A percentile compares a stretch with the other conserved stretches of the same genome.
phyloP scores from a whole-genome alignment of 106 monocot species.

The Platanthera zijinensis region DNA sequence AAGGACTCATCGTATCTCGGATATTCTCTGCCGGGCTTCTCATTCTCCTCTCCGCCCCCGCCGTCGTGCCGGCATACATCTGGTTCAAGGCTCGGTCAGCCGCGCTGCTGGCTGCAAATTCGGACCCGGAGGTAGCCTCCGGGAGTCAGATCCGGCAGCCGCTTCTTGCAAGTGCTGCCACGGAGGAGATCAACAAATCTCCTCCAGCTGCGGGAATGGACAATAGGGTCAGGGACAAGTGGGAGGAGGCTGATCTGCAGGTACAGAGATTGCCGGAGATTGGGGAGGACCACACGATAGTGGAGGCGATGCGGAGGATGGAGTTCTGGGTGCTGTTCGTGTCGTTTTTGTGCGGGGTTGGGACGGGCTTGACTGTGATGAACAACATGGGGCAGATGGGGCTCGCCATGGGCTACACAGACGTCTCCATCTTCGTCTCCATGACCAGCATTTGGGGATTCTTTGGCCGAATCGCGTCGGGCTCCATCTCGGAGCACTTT shows the following conservation, averaged over 20 bases:
- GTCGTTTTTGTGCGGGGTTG: conserved; percentile 83
- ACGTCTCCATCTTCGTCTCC: conserved; percentile 68
- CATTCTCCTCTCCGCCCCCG: conserved; percentile 56
- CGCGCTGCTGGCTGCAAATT: neutral
- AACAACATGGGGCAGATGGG: conserved; percentile 70
- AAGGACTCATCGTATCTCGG: conserved; percentile 20
- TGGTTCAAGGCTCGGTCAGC: conserved; percentile 9
- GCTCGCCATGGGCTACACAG: conserved; percentile 50
- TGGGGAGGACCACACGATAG: conserved; percentile 80
- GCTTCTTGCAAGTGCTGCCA: conserved; percentile 3
- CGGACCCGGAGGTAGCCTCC: neutral
- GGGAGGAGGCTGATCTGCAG: neutral
- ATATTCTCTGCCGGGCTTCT: conserved; percentile 45
- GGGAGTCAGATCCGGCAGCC: conserved; percentile 10
- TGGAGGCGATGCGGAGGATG: conserved; percentile 35
- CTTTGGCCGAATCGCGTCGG: conserved; percentile 67
- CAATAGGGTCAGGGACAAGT: neutral
- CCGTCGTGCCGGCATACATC: conserved; percentile 40
- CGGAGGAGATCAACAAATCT: neutral
- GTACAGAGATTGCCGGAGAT: conserved; percentile 21
- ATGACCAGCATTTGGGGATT: conserved; percentile 64
- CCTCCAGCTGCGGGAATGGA: neutral
- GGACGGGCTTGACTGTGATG: conserved; percentile 92
- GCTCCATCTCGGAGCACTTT: conserved; percentile 62
- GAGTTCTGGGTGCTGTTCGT: conserved; percentile 92